Conservation (phyloP, 2,329 filamentous ascomycete genomes). For the Chrysoporthe cubensis region DNA sequence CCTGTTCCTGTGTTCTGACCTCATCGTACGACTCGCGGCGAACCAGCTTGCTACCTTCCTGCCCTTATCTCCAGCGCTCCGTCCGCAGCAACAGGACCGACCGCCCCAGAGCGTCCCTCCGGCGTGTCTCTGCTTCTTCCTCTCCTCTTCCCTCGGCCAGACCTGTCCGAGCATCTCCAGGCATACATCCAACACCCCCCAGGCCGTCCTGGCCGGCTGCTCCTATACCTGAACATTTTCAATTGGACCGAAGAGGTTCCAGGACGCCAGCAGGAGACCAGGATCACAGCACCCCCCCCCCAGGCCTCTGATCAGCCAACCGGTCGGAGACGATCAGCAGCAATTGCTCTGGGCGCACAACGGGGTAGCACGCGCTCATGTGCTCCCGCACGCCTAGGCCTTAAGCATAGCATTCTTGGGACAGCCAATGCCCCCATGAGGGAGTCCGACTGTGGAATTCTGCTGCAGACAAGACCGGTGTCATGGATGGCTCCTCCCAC, state of each 20-base stretch:
- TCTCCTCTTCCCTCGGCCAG: neutral
- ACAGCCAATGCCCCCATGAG: constrained; percentile 29
- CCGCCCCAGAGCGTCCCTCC: neutral
- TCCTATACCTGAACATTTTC: neutral
- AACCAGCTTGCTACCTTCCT: neutral
- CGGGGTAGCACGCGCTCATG: constrained; percentile 16
- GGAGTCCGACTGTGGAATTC: constrained; percentile 19
- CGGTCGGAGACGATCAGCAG: neutral
- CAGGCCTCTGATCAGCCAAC: neutral
- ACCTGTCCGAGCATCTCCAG: neutral
- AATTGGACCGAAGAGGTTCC: neutral
- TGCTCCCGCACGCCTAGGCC: constrained; percentile 21
- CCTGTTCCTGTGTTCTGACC: neutral
- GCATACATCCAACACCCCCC: neutral
- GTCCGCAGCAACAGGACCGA: neutral
- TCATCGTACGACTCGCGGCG: constrained; percentile 1
- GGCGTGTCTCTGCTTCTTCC: neutral
- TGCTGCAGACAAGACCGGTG: constrained; percentile 35
- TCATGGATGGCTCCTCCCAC: constrained; percentile 64
- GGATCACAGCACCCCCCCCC: neutral
- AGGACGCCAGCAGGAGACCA: neutral
- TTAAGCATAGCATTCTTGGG: constrained; percentile 9
- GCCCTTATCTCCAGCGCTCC: neutral
- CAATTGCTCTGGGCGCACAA: constrained; percentile 9
- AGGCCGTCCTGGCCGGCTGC: neutral